Evolutionary conservation across 83 land plant species (phyloP).

Genomic region (Diphasiastrum complanatum): DNA sequence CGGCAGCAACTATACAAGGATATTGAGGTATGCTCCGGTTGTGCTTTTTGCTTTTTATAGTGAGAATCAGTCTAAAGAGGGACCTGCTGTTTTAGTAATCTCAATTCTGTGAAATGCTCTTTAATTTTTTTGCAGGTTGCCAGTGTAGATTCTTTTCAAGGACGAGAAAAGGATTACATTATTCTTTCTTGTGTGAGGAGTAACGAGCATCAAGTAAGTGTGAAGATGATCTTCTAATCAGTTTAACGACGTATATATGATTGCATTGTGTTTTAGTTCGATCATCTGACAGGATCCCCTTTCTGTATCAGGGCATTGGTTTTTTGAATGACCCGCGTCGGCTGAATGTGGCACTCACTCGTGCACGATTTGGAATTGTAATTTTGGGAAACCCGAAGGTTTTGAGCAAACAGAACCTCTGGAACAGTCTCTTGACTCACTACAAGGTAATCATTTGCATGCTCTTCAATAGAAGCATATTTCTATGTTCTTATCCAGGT

Average conservation of each 20-base stretch:
- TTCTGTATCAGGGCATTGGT: constrained; percentile 80
- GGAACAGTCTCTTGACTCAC: constrained; percentile 93
- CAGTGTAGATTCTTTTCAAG: constrained; percentile 98
- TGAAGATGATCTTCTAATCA: too few relatives aligned
- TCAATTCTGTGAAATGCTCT: too few relatives aligned
- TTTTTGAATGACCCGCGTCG: constrained; percentile 97
- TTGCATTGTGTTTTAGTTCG: neutral
- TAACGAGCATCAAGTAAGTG: constrained; percentile 93
- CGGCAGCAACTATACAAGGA: constrained; percentile 96
- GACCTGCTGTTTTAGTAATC: too few relatives aligned
- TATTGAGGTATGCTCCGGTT: constrained; percentile 67
- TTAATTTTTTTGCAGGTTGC: constrained; percentile 92
- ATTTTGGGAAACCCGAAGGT: constrained; percentile 97
- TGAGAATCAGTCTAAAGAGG: neutral
- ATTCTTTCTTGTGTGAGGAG: constrained; percentile 97
- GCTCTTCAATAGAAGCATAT: too few relatives aligned
- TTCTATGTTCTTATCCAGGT: too few relatives aligned
- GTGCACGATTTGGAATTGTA: constrained; percentile 96
- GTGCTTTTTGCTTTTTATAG: neutral
- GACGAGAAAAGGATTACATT: constrained; percentile 95
- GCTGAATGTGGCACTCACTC: constrained; percentile 92
- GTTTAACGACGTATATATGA: too few relatives aligned
- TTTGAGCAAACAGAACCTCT: constrained; percentile 87
- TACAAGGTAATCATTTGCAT: constrained; percentile 79
- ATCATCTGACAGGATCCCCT: neutral